A percentile compares a stretch with the other conserved stretches of the same genome.
Conservation (phyloP, 805 yeast species). For the Zygoascus bituminiphila region DNA sequence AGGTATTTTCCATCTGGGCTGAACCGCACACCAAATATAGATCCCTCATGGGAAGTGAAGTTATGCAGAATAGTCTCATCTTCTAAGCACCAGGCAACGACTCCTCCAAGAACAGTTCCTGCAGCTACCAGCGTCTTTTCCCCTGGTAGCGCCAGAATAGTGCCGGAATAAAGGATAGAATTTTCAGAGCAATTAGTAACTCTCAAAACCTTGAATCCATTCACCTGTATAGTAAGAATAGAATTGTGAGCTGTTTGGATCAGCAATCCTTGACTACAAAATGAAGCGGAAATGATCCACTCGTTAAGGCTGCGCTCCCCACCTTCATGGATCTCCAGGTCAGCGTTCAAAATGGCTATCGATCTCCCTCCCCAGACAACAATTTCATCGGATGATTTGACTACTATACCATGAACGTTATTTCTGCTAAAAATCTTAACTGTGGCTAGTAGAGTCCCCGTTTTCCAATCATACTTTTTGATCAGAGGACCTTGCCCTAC, state of each 20-base stretch:
- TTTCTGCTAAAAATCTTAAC: conserved; percentile 53
- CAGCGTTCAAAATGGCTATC: conserved; percentile 37
- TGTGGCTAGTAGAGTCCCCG: conserved; percentile 32
- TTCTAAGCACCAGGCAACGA: conserved; percentile 57
- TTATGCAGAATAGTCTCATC: conserved; percentile 39
- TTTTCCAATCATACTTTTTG: conserved; percentile 42
- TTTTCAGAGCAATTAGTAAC: conserved; percentile 52
- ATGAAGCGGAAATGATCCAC: conserved; percentile 67
- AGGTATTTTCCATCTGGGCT: conserved; percentile 47
- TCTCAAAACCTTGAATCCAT: conserved; percentile 23
- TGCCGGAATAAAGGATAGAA: conserved; percentile 83
- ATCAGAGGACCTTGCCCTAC: conserved; percentile 70
- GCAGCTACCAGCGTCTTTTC: conserved; percentile 54
- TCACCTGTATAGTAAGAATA: conserved; percentile 36
- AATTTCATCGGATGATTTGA: conserved; percentile 27
- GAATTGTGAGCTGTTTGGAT: conserved; percentile 76
- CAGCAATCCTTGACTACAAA: conserved; percentile 35
- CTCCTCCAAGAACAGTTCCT: conserved; percentile 91
- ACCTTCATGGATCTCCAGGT: conserved; percentile 16
- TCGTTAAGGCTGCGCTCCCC: conserved; percentile 44
- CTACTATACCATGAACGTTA: conserved; percentile 72
- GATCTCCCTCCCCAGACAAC: conserved; percentile 69
- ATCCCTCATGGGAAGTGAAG: conserved; percentile 77
- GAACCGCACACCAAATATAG: conserved; percentile 72
- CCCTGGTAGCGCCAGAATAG: conserved; percentile 41